Base-by-base conservation (phyloP, 2,329 filamentous ascomycete genomes). In the Onygenales sp. region DNA sequence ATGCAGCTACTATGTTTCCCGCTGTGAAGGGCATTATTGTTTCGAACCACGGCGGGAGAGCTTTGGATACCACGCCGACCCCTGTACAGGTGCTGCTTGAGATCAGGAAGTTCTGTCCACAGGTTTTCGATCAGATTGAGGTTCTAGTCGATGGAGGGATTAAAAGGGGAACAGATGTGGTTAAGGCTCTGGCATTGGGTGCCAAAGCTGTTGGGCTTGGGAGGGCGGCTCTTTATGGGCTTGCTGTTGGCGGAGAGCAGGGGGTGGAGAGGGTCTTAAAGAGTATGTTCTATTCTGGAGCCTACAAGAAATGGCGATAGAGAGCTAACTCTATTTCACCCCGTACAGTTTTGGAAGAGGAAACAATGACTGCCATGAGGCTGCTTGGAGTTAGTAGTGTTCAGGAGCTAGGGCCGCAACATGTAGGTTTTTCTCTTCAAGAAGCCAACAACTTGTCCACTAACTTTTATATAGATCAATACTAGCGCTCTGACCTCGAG, bases 401-500 rank as follows among this genome's bases (percentile, higher is more conserved):
- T 9, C 79, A 81, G 50, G 82, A 95, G 54, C 73, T 96, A 53
- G 84, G 87, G 0, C 81, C 83, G 57, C 80, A 84, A 69, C 80
- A 89, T 73, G 87, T 90, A 74, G 80, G 85, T 81, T 27, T 43
- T 43, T 41, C 51, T 43, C 14, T 39, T 55, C 2, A 46, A 49
- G 42, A 27, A 8, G n/a, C 2, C 42, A 44, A 39, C 7, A 39
- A 9, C 9, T 9, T 39, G 36, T 7, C 13, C 36, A n/a, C 44
- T 46, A 35, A 31, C 35, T 35, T 14, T 21, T 9, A 55, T 55
- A 51, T 51, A 90, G 86, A 82, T 95, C 64, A 96, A 96, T 69
- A 80, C 87, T 5, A 79, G 89, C 55, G 80, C 82, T 57, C 82
- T 93, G 53, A 89, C 95, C 69, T 78, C 86, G 59, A 88, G 95